phyloP scores from a whole-genome alignment of 2,329 filamentous ascomycete genomes.

The Colletotrichum sansevieriae region DNA sequence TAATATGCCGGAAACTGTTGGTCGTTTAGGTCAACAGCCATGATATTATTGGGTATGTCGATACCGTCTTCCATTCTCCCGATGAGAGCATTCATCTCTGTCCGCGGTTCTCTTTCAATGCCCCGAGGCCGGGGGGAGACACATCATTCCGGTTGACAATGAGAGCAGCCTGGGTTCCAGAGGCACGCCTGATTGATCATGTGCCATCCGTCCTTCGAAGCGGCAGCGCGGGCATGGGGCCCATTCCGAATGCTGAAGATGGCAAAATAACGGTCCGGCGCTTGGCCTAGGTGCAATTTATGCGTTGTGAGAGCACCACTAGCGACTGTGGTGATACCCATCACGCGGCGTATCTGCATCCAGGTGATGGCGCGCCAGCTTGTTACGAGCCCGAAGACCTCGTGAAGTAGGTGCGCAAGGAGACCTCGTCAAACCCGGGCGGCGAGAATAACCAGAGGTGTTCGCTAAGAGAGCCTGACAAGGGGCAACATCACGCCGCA shows the following conservation, averaged over 20 bases:
- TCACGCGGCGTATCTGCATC: too few species aligned
- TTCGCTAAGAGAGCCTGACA: slow-evolving; percentile 66
- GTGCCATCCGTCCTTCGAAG: slow-evolving; percentile 71
- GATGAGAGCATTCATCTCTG: slow-evolving; percentile 69
- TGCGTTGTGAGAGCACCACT: too few species aligned
- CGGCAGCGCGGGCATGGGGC: slow-evolving; percentile 72
- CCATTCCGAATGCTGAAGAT: slow-evolving; percentile 70
- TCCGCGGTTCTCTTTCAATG: slow-evolving; percentile 67
- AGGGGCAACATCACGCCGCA: slow-evolving; percentile 70
- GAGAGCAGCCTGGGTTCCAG: slow-evolving; percentile 72
- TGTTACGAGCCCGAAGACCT: too few species aligned
- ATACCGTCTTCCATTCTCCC: slow-evolving; percentile 72
- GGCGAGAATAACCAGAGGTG: slow-evolving; percentile 63
- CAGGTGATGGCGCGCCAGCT: too few species aligned
- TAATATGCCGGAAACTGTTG: too few species aligned
- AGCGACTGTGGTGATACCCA: too few species aligned
- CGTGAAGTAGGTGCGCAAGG: slow-evolving; percentile 54
- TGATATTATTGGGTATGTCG: slow-evolving; percentile 69
- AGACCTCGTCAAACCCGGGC: slow-evolving; percentile 63
- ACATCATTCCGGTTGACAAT: slow-evolving; percentile 65
- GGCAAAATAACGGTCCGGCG: slow-evolving; percentile 72
- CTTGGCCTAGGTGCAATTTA: slow-evolving; percentile 64
- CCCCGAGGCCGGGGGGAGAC: slow-evolving; percentile 40
- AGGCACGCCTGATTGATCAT: slow-evolving; percentile 70
- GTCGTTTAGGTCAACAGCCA: slow-evolving; percentile 61